phyloP scores from a whole-genome alignment of 2,329 filamentous ascomycete genomes.

The Alternaria burnsii region DNA sequence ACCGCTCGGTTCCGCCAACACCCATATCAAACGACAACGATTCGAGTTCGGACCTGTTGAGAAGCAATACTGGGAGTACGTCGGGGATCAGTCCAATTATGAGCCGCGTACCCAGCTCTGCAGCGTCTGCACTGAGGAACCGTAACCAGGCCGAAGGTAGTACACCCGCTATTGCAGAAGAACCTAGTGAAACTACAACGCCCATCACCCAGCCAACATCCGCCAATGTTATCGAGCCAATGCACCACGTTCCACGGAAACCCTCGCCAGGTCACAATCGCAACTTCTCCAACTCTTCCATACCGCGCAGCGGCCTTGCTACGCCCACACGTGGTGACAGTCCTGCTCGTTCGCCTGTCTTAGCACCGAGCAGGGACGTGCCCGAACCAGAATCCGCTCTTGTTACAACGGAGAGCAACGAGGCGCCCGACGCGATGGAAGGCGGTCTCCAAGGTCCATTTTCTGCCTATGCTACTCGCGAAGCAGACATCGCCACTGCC shows the following conservation, averaged over 20 bases:
- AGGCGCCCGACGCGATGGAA: slow-evolving; percentile 36
- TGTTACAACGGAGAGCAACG: slow-evolving; percentile 53
- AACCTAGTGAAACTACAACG: slow-evolving; percentile 53
- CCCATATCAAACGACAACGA: slow-evolving; percentile 58
- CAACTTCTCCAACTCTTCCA: slow-evolving; percentile 50
- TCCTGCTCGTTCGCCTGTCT: slow-evolving; percentile 66
- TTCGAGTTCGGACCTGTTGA: slow-evolving; percentile 55
- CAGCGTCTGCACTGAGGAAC: slow-evolving; percentile 46
- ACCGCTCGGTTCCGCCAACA: slow-evolving; percentile 61
- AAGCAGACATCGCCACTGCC: slow-evolving; percentile 49
- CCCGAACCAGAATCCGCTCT: slow-evolving; percentile 59
- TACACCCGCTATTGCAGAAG: slow-evolving; percentile 66
- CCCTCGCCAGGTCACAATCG: slow-evolving; percentile 52
- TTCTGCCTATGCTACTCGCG: slow-evolving; percentile 43
- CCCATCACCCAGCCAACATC: slow-evolving; percentile 48
- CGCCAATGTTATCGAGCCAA: slow-evolving; percentile 36
- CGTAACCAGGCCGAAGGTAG: slow-evolving; percentile 51
- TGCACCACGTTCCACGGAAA: slow-evolving; percentile 44
- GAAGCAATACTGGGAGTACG: slow-evolving; percentile 71
- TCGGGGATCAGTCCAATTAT: slow-evolving; percentile 73
- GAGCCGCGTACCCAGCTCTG: slow-evolving; percentile 61
- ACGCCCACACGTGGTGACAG: slow-evolving; percentile 67
- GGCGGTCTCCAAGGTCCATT: slow-evolving; percentile 36
- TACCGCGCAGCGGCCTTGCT: slow-evolving; percentile 62
- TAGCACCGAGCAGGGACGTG: slow-evolving; percentile 57